Evolutionary conservation across 352 stramenopile genomes (phyloP), one percentile per base, ranked within the genome.

Genomic region (Pythium pectinolyticum): DNA sequence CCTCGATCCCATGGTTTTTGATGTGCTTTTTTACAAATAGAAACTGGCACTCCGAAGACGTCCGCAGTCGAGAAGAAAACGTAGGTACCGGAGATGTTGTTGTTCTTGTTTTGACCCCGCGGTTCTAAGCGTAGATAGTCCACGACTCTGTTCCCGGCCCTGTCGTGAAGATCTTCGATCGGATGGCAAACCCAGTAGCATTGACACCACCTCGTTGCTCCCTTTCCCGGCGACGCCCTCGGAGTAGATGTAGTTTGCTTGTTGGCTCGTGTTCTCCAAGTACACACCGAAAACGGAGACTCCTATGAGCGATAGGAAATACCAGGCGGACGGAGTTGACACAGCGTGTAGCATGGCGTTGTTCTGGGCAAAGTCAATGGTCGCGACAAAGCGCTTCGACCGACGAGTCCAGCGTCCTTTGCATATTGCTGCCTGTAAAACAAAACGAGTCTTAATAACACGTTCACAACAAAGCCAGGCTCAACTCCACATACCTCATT

Each of bases 91-190:
- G 41, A 5, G 8, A 56, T 5, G 41, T 43, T 14, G 49, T 12
- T 15, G 49, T 56, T 56, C 22, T 56, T 56, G 49, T 56, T 56
- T 25, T 56, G 49, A 14, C 49, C 49, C 49, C 27, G 30, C 49
- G 25, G 49, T 56, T 56, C 11, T 56, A 25, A 7, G 49, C 49
- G 30, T 56, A 56, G 9, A 56, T 41, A 25, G 49, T 56, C 41
- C 41, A 48, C 11, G 7, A 17, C 20, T 14, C 20, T 24, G 41
- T 24, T 11, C 41, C 41, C 20, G 7, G 41, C 11, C 20, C 41
- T 10, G 11, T 48, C 20, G 41, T 48, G 20, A 24, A 17, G 12
- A 48, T 48, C 7, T 19, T 24, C 20, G 11, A 24, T 8, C 12
- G 41, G 12, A 48, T 14, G 10, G 20, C 20, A 8, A 24, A 25